Conservation (phyloP, 202 grass and related monocot species). For the Cymbopogon flexuosus region DNA sequence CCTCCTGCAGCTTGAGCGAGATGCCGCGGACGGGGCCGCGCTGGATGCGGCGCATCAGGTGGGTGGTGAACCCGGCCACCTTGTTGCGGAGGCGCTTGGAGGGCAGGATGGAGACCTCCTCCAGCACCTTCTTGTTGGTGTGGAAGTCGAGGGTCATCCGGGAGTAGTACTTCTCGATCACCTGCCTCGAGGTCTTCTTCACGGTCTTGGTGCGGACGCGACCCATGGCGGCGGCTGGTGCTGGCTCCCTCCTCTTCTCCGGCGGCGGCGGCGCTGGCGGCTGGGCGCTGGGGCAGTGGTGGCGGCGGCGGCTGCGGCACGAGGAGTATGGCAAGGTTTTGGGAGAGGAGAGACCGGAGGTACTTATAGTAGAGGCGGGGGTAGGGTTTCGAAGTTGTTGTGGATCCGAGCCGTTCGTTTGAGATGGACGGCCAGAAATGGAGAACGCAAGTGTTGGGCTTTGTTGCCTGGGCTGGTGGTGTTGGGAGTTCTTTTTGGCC, state of each 20-base stretch:
- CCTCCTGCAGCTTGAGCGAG: constrained; percentile 58
- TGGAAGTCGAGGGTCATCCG: constrained; percentile 59
- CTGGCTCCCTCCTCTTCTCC: background rate
- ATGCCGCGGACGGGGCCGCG: constrained; percentile 45
- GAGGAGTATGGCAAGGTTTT: background rate
- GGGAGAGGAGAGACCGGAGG: background rate
- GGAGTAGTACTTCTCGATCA: constrained; percentile 57
- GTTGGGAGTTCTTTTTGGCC: background rate
- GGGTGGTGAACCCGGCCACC: constrained; percentile 52
- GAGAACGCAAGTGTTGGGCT: background rate
- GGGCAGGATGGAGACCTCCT: constrained; percentile 52
- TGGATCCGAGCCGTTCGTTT: background rate
- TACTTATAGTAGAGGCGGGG: constrained; percentile 1
- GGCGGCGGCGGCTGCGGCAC: background rate
- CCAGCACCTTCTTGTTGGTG: constrained; percentile 57
- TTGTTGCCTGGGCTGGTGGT: background rate
- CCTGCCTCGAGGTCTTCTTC: constrained; percentile 58
- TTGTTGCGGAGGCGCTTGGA: constrained; percentile 61
- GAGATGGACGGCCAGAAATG: background rate
- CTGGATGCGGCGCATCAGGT: constrained; percentile 58
- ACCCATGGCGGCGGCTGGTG: constrained; percentile 39
- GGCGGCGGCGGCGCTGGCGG: background rate
- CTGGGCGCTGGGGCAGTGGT: background rate
- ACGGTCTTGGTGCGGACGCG: constrained; percentile 60
- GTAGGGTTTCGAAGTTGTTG: background rate